These are phyloP conservation scores for Plasmodium malariae DNA, from an alignment of 169 alveolate genomes.

Conservation along the genomic window DNA sequence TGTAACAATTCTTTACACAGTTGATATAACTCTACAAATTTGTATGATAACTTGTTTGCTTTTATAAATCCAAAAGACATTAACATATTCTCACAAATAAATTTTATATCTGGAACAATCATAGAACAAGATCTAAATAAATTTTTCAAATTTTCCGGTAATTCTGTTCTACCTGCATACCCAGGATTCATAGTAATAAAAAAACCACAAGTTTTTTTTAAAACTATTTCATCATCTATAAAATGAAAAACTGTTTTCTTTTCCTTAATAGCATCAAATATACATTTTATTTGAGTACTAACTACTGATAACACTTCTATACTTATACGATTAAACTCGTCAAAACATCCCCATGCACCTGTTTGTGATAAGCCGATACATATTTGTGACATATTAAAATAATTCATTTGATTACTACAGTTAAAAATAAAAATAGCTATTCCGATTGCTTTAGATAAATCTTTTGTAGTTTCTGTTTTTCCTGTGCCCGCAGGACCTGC, in stretches of 20 bases:
- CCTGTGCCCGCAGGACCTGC: slow-evolving; percentile 99
- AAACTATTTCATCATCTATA: slow-evolving; percentile 85
- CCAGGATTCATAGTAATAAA: slow-evolving; percentile 98
- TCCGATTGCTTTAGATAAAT: slow-evolving; percentile 97
- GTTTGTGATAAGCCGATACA: slow-evolving; percentile 96
- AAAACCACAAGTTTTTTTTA: slow-evolving; percentile 85
- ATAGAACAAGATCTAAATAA: slow-evolving; percentile 96
- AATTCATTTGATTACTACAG: slow-evolving; percentile 94
- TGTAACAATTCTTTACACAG: slow-evolving; percentile 92
- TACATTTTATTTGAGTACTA: slow-evolving; percentile 95
- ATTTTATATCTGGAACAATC: slow-evolving; percentile 97
- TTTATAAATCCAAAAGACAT: slow-evolving; percentile 97
- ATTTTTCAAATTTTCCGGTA: slow-evolving; percentile 97
- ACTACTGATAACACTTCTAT: slow-evolving; percentile 97
- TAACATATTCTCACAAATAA: slow-evolving; percentile 97
- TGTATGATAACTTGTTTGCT: slow-evolving; percentile 94
- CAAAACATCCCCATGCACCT: slow-evolving; percentile 99
- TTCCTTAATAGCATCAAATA: slow-evolving; percentile 94
- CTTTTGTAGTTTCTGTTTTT: slow-evolving; percentile 97
- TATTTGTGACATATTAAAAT: slow-evolving; percentile 95
- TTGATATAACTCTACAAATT: slow-evolving; percentile 94
- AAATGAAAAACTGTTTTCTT: slow-evolving; percentile 83
- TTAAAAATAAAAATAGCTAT: slow-evolving; percentile 96
- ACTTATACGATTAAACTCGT: slow-evolving; percentile 97
- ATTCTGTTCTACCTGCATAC: slow-evolving; percentile 98